These are phyloP conservation scores for Xerocomus amazonicus DNA, from an alignment of 1,284 basidiomycete genomes.

Conservation along the genomic window DNA sequence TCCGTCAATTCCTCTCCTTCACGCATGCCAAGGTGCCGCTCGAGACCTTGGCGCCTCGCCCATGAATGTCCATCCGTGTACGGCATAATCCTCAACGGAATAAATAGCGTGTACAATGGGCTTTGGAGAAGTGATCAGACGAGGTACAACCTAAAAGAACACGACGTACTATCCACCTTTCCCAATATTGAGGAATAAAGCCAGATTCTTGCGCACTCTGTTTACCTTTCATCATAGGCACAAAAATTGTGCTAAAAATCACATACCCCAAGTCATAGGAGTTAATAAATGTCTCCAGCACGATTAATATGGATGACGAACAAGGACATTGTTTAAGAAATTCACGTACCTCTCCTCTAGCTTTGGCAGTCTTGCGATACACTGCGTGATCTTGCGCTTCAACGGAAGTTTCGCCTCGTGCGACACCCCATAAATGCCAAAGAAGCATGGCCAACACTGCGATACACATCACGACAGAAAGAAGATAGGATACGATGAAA, in stretches of 20 bases:
- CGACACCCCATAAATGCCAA: slow-evolving; percentile 80
- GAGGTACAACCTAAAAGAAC: not conserved
- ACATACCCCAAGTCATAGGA: slow-evolving; percentile 85
- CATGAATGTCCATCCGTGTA: slow-evolving; percentile 85
- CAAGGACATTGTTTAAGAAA: not conserved
- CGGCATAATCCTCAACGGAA: slow-evolving; percentile 80
- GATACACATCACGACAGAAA: slow-evolving; percentile 69
- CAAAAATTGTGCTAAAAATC: not conserved
- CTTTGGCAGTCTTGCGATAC: slow-evolving; percentile 69
- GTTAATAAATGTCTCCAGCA: slow-evolving; percentile 72
- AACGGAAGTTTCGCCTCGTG: slow-evolving; percentile 85
- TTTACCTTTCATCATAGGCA: not conserved
- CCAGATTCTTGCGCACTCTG: slow-evolving; percentile 65
- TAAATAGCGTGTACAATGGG: slow-evolving; percentile 69
- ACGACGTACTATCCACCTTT: slow-evolving; percentile 71
- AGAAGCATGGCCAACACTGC: slow-evolving; percentile 78
- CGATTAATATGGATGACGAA: not conserved
- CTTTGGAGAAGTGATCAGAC: slow-evolving; percentile 37
- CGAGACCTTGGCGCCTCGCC: slow-evolving; percentile 65
- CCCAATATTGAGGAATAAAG: slow-evolving; percentile 88
- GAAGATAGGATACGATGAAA: slow-evolving; percentile 77
- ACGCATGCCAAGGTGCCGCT: slow-evolving; percentile 55
- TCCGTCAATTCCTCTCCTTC: slow-evolving; percentile 73
- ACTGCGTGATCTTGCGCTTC: slow-evolving; percentile 87
- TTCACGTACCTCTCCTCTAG: slow-evolving; percentile 60